These are phyloP conservation scores for Trichomonascaceae sp. DNA, from an alignment of 1,139 yeast genomes.

Conservation along the genomic window DNA sequence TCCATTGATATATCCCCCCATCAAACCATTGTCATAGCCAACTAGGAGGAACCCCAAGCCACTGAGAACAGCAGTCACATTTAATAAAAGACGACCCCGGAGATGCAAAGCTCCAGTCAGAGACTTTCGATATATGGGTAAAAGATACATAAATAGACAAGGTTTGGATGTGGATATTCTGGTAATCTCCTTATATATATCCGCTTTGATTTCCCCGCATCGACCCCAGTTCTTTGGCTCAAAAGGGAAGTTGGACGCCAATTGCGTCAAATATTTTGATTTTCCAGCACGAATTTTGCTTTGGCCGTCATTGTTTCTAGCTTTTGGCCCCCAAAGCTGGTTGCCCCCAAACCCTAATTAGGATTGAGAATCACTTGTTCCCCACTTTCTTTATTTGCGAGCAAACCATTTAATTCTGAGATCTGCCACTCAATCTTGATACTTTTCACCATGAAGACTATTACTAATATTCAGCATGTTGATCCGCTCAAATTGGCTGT, in stretches of 20 bases:
- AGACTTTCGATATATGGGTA: constrained; percentile 11
- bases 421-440: background rate
- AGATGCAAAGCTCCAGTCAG: constrained; percentile 13
- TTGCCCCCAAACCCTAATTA: background rate
- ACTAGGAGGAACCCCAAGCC: constrained; percentile 16
- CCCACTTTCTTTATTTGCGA: background rate
- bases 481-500: constrained; percentile 1
- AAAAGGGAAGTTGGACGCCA: background rate
- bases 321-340: background rate
- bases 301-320: background rate
- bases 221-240: background rate
- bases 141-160: background rate
- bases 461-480: background rate
- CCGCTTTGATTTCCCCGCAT: background rate
- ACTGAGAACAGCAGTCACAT: constrained; percentile 13
- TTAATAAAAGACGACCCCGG: constrained; percentile 12
- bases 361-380: background rate
- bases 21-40: constrained; percentile 17
- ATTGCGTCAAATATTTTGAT: background rate
- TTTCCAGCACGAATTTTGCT: background rate
- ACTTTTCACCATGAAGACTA: background rate
- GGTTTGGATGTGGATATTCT: background rate
- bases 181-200: background rate
- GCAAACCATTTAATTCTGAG: background rate
- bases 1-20: constrained; percentile 16